Percentiles rank a stretch among this genome's conserved stretches.
phyloP scores from a whole-genome alignment of 495 filamentous ascomycete species.

The Penicillium antarcticum region DNA sequence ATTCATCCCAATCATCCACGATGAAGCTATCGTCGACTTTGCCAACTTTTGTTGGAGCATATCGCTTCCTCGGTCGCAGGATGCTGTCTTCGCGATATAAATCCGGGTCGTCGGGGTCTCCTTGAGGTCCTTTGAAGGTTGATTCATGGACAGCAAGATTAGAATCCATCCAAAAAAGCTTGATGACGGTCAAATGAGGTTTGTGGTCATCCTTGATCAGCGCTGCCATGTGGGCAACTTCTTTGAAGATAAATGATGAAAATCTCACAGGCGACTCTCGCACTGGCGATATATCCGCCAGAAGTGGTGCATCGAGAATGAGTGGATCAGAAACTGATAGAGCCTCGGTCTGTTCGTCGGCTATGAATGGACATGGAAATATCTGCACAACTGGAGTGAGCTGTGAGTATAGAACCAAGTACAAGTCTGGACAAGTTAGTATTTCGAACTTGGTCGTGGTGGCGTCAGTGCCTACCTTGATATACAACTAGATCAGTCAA shows the following conservation, averaged over 20 bases:
- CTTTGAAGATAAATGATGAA: constrained; percentile 34
- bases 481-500: constrained; percentile 29
- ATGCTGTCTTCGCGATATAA: constrained; percentile 13
- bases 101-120: constrained; percentile 4
- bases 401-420: constrained; percentile 44
- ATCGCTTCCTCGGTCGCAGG: constrained; percentile 23
- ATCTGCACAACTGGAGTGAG: constrained; percentile 32
- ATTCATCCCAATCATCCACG: constrained; percentile 39
- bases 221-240: constrained; percentile 24
- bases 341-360: constrained; percentile 11
- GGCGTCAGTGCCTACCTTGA: constrained; percentile 23
- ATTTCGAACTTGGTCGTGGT: neutral
- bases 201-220: constrained; percentile 13
- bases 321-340: constrained; percentile 39
- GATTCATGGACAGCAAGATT: constrained; percentile 35
- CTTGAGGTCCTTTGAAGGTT: constrained; percentile 18
- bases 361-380: constrained; percentile 31
- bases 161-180: constrained; percentile 37
- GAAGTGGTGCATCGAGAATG: constrained; percentile 30
- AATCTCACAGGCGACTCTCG: constrained; percentile 13
- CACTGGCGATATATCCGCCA: neutral
- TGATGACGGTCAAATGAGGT: constrained; percentile 26
- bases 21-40: constrained; percentile 26
- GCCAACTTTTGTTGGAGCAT: constrained; percentile 4
- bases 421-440: constrained; percentile 21